phyloP scores from a whole-genome alignment of 169 alveolate species.

The Plasmodium vinckei region DNA sequence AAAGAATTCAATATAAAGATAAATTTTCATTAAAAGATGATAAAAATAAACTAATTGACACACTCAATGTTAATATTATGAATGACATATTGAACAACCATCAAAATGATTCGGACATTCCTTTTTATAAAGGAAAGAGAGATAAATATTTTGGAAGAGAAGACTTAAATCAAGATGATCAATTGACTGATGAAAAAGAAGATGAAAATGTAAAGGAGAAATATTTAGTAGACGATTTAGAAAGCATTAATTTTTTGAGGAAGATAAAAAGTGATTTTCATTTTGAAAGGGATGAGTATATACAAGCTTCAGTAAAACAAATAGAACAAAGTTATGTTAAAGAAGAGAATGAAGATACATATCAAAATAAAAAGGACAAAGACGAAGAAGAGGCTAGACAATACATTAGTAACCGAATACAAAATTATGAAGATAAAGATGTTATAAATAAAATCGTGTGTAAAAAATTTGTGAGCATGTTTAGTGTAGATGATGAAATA shows the following conservation, averaged over 20 bases:
- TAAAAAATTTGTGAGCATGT: conserved; percentile 22
- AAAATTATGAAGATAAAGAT: conserved; percentile 8
- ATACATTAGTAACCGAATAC: conserved; percentile 11
- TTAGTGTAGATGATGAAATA: conserved; percentile 31
- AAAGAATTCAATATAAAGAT: conserved; percentile 35
- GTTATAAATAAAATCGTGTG: conserved; percentile 8
- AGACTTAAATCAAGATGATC: conserved; percentile 4
- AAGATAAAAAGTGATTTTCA: conserved; percentile 14
- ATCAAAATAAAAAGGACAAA: not conserved
- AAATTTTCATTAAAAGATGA: conserved; percentile 32
- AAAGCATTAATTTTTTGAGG: conserved; percentile 29
- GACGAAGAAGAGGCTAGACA: not conserved
- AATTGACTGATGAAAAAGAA: not conserved
- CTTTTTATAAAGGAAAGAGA: conserved; percentile 55
- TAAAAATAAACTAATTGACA: conserved; percentile 14
- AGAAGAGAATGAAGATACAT: not conserved
- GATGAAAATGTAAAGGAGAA: not conserved
- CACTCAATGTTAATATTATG: conserved; percentile 12
- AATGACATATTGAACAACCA: conserved; percentile 41
- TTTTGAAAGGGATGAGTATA: conserved; percentile 21
- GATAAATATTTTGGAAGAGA: conserved; percentile 51
- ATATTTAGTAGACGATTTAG: conserved; percentile 9
- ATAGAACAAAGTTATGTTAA: conserved; percentile 2
- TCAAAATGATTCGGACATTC: conserved; percentile 16
- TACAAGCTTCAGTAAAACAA: conserved; percentile 21